phyloP scores from a whole-genome alignment of 768 basidiomycete species.

The Xanthoconium purpureum region DNA sequence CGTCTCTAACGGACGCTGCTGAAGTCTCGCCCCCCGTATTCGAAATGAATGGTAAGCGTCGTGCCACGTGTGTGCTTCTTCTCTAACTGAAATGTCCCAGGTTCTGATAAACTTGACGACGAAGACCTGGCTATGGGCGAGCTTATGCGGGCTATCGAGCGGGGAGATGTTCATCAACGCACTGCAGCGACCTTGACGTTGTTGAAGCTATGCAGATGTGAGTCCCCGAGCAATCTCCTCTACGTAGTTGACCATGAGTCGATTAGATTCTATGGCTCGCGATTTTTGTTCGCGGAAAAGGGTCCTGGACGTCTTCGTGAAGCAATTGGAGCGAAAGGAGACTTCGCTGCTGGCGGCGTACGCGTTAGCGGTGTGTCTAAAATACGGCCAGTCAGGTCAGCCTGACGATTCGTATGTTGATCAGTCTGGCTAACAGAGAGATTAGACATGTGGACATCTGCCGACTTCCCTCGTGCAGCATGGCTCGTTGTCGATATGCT shows the following conservation, averaged over 20 bases:
- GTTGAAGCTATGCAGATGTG: constrained; percentile 10
- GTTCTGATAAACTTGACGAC: background rate
- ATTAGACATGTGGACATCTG: background rate
- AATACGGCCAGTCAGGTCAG: background rate
- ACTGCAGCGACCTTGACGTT: constrained; percentile 5
- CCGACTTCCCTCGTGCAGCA: background rate
- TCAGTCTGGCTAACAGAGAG: background rate
- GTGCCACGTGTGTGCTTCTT: no score
- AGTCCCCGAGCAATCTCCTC: background rate
- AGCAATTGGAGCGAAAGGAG: background rate
- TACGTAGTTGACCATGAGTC: background rate
- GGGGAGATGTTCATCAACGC: background rate
- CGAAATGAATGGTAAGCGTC: background rate
- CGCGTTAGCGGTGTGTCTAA: constrained; percentile 2
- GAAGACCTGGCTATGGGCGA: background rate
- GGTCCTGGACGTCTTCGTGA: background rate
- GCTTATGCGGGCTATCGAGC: background rate
- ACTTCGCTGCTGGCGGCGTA: constrained; percentile 10
- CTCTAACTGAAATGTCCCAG: background rate
- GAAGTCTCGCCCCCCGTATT: background rate
- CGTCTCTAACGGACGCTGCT: background rate
- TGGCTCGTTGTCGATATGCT: background rate
- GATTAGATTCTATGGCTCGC: background rate
- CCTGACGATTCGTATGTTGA: background rate
- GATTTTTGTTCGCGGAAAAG: background rate